Conservation (phyloP, 305 asterid genomes). For the Rubia peregrina region DNA sequence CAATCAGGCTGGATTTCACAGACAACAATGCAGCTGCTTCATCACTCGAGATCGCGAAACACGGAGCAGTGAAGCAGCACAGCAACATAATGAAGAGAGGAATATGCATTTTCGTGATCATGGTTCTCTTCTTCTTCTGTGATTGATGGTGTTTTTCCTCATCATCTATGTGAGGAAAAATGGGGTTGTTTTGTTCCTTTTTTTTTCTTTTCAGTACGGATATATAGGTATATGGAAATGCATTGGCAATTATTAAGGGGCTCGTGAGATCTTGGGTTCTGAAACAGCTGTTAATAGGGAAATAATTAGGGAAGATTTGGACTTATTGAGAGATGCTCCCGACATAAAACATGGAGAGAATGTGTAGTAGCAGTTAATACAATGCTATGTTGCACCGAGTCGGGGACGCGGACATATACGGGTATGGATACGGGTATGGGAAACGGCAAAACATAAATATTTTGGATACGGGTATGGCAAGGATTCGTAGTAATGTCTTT, state of each 20-base stretch:
- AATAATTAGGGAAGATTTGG: constrained; percentile 37
- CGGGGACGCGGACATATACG: no score
- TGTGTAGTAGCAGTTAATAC: constrained; percentile 38
- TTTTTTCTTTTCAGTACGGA: constrained; percentile 15
- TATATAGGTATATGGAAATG: constrained; percentile 12
- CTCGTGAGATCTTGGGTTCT: constrained; percentile 80
- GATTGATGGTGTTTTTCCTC: constrained; percentile 1
- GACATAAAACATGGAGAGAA: constrained; percentile 63
- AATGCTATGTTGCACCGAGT: no score
- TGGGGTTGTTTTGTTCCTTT: background rate
- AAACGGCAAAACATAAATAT: no score
- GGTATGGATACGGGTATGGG: no score
- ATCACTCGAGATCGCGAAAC: constrained; percentile 14
- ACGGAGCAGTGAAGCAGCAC: constrained; percentile 17
- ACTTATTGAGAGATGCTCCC: constrained; percentile 36
- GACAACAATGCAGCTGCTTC: constrained; percentile 43
- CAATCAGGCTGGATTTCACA: constrained; percentile 42
- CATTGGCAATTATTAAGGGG: constrained; percentile 13
- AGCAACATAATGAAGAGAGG: constrained; percentile 15
- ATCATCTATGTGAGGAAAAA: constrained; percentile 2
- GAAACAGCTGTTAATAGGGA: constrained; percentile 45
- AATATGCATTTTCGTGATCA: constrained; percentile 30
- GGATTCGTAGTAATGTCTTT: no score
- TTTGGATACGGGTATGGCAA: no score
- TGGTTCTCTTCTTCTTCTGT: background rate